Evolutionary conservation across 305 asterid species (phyloP), one percentile per base, ranked within the genome.

Genomic region (Solanum aculeatissimum): DNA sequence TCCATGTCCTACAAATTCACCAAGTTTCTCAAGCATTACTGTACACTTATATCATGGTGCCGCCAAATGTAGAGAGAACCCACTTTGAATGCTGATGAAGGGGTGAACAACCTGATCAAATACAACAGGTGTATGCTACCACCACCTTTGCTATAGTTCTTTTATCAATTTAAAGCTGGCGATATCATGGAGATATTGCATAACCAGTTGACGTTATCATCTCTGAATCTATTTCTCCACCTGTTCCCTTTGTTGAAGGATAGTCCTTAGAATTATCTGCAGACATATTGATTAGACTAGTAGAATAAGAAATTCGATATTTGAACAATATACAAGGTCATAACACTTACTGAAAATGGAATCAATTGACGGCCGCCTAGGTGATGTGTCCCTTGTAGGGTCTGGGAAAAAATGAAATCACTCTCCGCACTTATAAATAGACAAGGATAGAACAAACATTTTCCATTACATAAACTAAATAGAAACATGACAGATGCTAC

Each of bases 61-160:
- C 21, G 21, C 70, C 38, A 49, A 65, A 82, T 47, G 62, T 29
- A 42, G 85, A 84, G 65, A 84, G n/a, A 65, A 29, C 35, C 51
- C 85, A 70, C 81, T 81, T 40, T 74, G 81, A 85, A 86, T 53
- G 80, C 86, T 42, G 83, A 77, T 65, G 53, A 57, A 47, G 68
- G 95, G 95, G 90, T 90, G 89, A 89, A 84, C 87, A 75, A 88
- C 99, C 96, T 91, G 88, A 85, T 86, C 88, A 87, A 85, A 90
- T 89, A 87, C 60, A 80, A 92, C 94, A 88, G 94, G 97, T 86
- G 66, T 86, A 82, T 87, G 88, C 95, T 89, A 69, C 89, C 85
- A 38, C 84, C 86, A 63, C 86, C 84, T 49, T 43, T 51, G 29
- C 35, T 71, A 5, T 35, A 21, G 55, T 71, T 42, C 14, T 19